Conservation (phyloP, 2,329 filamentous ascomycete genomes). For the Ascochyta pisi region DNA sequence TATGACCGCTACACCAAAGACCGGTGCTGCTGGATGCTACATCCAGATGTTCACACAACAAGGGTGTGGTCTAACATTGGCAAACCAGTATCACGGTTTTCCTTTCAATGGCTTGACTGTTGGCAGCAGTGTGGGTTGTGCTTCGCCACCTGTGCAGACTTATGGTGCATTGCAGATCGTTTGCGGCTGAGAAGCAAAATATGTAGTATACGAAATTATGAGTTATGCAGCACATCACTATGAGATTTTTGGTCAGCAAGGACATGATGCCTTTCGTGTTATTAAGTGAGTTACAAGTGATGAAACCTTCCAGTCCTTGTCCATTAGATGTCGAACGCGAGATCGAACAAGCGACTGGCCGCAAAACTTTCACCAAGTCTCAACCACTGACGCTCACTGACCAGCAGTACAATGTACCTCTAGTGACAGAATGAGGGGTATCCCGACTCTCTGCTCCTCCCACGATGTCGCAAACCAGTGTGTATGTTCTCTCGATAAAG, state of each 20-base stretch:
- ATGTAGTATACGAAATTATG: no score
- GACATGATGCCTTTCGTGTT: no score
- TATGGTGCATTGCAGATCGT: not conserved
- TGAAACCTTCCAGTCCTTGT: no score
- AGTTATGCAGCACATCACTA: no score
- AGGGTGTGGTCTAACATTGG: conserved; percentile 1
- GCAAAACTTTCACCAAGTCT: conserved; percentile 70
- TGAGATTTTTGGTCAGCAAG: no score
- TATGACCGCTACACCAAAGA: not conserved
- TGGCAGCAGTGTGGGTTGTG: conserved; percentile 1
- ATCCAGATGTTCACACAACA: not conserved
- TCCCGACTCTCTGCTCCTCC: conserved; percentile 62
- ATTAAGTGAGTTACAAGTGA: no score
- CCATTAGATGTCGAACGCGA: no score
- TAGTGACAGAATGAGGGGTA: conserved; percentile 94
- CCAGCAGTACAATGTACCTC: conserved; percentile 89
- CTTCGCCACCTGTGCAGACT: not conserved
- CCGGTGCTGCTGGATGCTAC: conserved; percentile 1
- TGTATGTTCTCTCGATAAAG: no score
- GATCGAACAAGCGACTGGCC: no score
- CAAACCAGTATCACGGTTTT: conserved; percentile 4
- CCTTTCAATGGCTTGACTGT: not conserved
- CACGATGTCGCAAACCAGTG: no score
- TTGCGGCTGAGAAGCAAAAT: not conserved
- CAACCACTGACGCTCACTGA: conserved; percentile 88